Evolutionary conservation across 805 yeast species (phyloP).

Genomic region (Lipomyces mesembrius): DNA sequence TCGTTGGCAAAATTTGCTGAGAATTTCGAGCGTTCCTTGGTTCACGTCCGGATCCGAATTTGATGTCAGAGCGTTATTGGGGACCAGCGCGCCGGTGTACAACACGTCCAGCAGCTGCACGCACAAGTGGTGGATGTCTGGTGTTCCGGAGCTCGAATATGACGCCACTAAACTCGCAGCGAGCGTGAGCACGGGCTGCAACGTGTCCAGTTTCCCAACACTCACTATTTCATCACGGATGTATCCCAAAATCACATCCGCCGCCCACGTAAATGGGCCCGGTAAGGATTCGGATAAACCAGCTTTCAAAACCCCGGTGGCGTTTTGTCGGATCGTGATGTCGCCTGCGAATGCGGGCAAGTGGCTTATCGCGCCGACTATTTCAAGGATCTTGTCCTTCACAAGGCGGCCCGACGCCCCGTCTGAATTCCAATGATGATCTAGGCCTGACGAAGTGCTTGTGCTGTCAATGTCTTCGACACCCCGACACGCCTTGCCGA

Average conservation of each 20-base stretch:
- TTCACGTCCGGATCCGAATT: conserved; percentile 41
- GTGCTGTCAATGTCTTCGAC: conserved; percentile 58
- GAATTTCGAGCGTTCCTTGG: conserved; percentile 41
- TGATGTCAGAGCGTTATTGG: neutral
- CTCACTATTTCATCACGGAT: conserved; percentile 19
- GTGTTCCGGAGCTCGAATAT: neutral
- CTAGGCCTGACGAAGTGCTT: conserved; percentile 37
- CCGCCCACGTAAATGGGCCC: conserved; percentile 68
- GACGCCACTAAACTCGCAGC: conserved; percentile 19
- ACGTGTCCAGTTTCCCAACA: conserved; percentile 12
- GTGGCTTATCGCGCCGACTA: conserved; percentile 51
- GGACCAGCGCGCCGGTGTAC: conserved; percentile 16
- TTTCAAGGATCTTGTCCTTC: conserved; percentile 50
- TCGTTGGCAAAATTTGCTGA: conserved; percentile 36
- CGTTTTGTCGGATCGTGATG: conserved; percentile 57
- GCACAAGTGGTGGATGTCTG: neutral
- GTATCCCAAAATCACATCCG: conserved; percentile 48
- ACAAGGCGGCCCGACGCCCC: conserved; percentile 60
- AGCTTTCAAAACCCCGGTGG: conserved; percentile 63
- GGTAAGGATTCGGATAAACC: conserved; percentile 67
- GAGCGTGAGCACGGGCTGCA: conserved; percentile 27
- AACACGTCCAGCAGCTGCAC: conserved; percentile 15
- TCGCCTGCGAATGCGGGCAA: conserved; percentile 43
- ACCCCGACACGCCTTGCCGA: conserved; percentile 69
- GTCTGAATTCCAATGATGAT: conserved; percentile 45